A percentile compares a stretch with the other conserved stretches of the same genome.
These are phyloP conservation scores for Penicillium sp. DNA, from an alignment of 2,329 filamentous ascomycete species.

Conservation along the genomic window DNA sequence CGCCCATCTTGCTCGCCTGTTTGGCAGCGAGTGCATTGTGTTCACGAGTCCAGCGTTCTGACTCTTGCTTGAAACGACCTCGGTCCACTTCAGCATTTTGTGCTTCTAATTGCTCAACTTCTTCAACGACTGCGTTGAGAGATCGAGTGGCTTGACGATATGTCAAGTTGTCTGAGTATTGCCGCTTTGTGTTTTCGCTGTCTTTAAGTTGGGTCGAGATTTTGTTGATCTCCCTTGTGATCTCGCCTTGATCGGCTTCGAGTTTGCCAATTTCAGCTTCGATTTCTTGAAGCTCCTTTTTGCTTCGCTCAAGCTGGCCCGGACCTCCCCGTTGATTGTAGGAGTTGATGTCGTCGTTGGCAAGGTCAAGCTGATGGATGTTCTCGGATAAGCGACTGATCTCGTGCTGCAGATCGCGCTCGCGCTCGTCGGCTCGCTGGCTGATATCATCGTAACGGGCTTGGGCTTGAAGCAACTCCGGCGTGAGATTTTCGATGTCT, in stretches of 20 bases:
- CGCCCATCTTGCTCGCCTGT: conserved; percentile 69
- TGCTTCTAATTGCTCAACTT: conserved; percentile 71
- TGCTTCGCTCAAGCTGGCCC: conserved; percentile 65
- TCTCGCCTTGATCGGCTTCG: conserved; percentile 64
- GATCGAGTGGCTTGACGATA: conserved; percentile 73
- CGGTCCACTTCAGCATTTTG: conserved; percentile 83
- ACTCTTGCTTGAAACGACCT: conserved; percentile 68
- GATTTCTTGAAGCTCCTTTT: conserved; percentile 65
- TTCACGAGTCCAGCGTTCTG: conserved; percentile 62
- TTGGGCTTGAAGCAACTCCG: conserved; percentile 72
- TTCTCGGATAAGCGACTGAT: conserved; percentile 70
- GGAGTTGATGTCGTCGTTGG: conserved; percentile 72
- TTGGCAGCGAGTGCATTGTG: conserved; percentile 69
- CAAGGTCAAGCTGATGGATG: conserved; percentile 70
- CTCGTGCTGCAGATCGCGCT: conserved; percentile 68
- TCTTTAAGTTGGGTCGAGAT: conserved; percentile 74
- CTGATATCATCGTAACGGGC: conserved; percentile 73
- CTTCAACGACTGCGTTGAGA: conserved; percentile 63
- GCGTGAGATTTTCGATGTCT: conserved; percentile 70
- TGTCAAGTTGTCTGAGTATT: conserved; percentile 82
- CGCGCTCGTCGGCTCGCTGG: conserved; percentile 66
- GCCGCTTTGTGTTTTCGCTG: conserved; percentile 77
- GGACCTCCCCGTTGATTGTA: conserved; percentile 76
- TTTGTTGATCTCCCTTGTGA: conserved; percentile 71
- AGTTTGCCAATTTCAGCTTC: conserved; percentile 63